phyloP scores from a whole-genome alignment of 2,329 filamentous ascomycete genomes.

The Arthrobotrys conoides region DNA sequence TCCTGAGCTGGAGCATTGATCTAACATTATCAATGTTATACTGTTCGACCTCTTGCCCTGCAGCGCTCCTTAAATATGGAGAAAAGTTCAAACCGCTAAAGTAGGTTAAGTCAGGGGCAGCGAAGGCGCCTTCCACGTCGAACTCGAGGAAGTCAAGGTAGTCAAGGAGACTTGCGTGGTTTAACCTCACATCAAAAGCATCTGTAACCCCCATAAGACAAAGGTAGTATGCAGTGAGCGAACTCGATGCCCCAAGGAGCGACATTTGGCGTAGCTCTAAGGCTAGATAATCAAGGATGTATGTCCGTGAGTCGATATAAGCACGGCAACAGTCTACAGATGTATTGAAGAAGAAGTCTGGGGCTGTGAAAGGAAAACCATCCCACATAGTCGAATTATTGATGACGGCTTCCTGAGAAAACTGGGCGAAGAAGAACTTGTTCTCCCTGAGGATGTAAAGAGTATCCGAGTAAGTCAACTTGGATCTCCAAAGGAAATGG shows the following conservation, averaged over 20 bases:
- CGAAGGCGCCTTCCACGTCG: conserved; percentile 69
- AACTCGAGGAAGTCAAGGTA: conserved; percentile 90
- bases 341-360: conserved; percentile 66
- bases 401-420: conserved; percentile 80
- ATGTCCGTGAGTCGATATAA: conserved; percentile 82
- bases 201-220: conserved; percentile 58
- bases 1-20: conserved; percentile 80
- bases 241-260: conserved; percentile 64
- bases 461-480: conserved; percentile 80
- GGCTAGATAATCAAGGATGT: conserved; percentile 86
- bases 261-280: conserved; percentile 78
- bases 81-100: conserved; percentile 63
- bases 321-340: conserved; percentile 80
- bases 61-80: conserved; percentile 62
- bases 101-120: conserved; percentile 55
- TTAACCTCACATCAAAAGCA: conserved; percentile 48
- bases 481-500: conserved; percentile 84
- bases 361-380: conserved; percentile 72
- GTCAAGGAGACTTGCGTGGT: conserved; percentile 83
- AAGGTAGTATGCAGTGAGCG: conserved; percentile 67
- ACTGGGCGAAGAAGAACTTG: conserved; percentile 83
- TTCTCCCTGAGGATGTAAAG: conserved; percentile 84
- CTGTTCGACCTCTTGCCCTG: conserved; percentile 66
- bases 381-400: conserved; percentile 81
- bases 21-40: conserved; percentile 80